Percentiles rank a stretch among this genome's conserved stretches.
These are phyloP conservation scores for Mycena sp. DNA, from an alignment of 1,284 basidiomycete species.

Conservation along the genomic window DNA sequence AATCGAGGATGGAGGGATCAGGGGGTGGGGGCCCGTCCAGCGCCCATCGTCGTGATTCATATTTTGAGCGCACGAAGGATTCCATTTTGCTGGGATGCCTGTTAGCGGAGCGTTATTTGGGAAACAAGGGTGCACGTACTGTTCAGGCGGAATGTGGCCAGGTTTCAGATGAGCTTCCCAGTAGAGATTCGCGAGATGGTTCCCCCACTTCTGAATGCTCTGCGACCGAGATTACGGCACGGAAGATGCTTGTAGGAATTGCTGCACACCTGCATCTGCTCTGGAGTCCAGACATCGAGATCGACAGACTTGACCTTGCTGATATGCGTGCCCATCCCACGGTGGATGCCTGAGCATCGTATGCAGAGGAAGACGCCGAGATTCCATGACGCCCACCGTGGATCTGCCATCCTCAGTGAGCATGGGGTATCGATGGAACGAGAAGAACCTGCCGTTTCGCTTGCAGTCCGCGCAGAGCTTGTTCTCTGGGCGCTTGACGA, in stretches of 20 bases:
- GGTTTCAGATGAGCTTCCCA: conserved; percentile 97
- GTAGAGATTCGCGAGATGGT: conserved; percentile 90
- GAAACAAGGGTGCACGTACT: conserved; percentile 65
- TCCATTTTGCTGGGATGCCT: conserved; percentile 87
- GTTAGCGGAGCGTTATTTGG: conserved; percentile 2
- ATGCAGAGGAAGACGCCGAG: conserved; percentile 97
- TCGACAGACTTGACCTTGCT: conserved; percentile 98
- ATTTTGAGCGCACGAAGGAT: conserved; percentile 97
- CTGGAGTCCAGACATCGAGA: conserved; percentile 97
- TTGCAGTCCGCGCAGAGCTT: conserved; percentile 96
- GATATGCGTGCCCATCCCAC: conserved; percentile 98
- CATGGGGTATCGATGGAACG: conserved; percentile 9
- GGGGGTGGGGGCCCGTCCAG: conserved; percentile 85
- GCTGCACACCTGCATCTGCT: conserved; percentile 90
- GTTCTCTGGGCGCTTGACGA: conserved; percentile 91
- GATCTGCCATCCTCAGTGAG: conserved; percentile 66
- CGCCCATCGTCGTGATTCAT: conserved; percentile 94
- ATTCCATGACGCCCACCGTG: conserved; percentile 99
- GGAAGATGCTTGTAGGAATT: background rate
- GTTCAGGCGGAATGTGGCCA: conserved; percentile 94
- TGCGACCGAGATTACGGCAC: conserved; percentile 41
- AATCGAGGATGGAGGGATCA: conserved; percentile 86
- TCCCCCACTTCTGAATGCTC: conserved; percentile 96
- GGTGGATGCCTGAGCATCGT: conserved; percentile 97
- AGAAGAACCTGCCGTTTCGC: conserved; percentile 76